A percentile compares a stretch with the other conserved stretches of the same genome.
Conservation (phyloP, 371 early-diverging fungal species). For the Actinomortierella ambigua region DNA sequence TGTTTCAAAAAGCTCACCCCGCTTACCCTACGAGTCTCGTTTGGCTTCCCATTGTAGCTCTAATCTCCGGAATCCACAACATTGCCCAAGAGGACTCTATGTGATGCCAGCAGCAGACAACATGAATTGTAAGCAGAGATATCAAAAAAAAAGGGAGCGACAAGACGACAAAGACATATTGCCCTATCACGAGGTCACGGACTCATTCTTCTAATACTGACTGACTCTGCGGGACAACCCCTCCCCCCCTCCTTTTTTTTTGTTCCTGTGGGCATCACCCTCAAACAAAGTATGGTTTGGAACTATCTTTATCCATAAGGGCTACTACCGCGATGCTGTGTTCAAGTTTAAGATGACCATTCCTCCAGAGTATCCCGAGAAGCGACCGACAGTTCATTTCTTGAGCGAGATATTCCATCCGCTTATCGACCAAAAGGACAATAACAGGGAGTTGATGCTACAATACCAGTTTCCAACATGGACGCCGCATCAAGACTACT, state of each 20-base stretch:
- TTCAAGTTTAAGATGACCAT: conserved; percentile 91
- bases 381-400: conserved; percentile 88
- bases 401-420: conserved; percentile 95
- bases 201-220: not conserved
- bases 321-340: conserved; percentile 91
- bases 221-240: not conserved
- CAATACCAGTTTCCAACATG: conserved; percentile 82
- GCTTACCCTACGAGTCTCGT: too few relatives aligned
- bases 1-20: not conserved
- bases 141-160: conserved; percentile 2
- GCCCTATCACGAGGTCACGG: not conserved
- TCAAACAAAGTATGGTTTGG: conserved; percentile 78
- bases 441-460: conserved; percentile 65
- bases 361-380: conserved; percentile 85
- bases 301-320: conserved; percentile 83
- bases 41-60: conserved; percentile 53
- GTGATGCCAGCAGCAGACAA: conserved; percentile 83
- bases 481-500: conserved; percentile 82
- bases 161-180: not conserved
- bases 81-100: conserved; percentile 87
- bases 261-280: conserved; percentile 11
- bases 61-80: conserved; percentile 74
- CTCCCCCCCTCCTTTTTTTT: not conserved
- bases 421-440: conserved; percentile 71
- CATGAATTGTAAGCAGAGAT: conserved; percentile 72